A percentile compares a stretch with the other conserved stretches of the same genome.
Evolutionary conservation across 192 early-diverging fungal genomes (phyloP).

Genomic region (Physocladia obscura): DNA sequence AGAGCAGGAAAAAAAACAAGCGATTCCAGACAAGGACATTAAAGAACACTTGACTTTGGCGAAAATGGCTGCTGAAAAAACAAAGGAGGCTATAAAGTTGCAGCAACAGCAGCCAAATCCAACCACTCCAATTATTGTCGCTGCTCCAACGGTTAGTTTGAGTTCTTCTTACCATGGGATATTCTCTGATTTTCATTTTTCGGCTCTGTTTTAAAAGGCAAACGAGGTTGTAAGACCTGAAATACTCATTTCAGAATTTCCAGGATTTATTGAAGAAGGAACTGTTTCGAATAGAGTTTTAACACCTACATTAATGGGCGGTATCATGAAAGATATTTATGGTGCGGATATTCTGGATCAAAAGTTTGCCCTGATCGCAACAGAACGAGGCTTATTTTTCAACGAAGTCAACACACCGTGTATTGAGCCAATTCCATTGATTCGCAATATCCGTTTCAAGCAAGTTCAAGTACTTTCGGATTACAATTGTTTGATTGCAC

Average conservation of each 20-base stretch:
- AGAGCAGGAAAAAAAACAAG: conserved; percentile 48
- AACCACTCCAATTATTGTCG: background rate
- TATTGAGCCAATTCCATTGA: conserved; percentile 48
- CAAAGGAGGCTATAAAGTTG: too few species aligned
- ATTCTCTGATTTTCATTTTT: background rate
- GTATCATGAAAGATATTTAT: conserved; percentile 39
- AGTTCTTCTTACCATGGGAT: background rate
- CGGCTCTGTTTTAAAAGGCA: background rate
- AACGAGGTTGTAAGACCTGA: conserved; percentile 24
- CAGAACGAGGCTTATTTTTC: conserved; percentile 55
- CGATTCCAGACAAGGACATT: conserved; percentile 45
- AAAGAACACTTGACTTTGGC: conserved; percentile 45
- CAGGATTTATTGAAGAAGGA: conserved; percentile 29
- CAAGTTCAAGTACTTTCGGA: conserved; percentile 57
- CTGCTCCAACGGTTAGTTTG: conserved; percentile 26
- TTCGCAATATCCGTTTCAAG: conserved; percentile 57
- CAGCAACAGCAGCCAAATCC: conserved; percentile 18
- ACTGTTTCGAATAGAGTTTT: conserved; percentile 31
- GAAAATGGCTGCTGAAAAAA: conserved; percentile 36
- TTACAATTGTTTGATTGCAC: conserved; percentile 57
- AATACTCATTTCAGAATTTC: conserved; percentile 24
- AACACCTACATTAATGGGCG: conserved; percentile 37
- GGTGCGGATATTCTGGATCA: conserved; percentile 54
- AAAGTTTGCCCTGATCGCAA: conserved; percentile 53
- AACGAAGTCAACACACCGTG: conserved; percentile 44